These are phyloP conservation scores for Arachis monticola DNA, from an alignment of 331 rosid genomes.

Conservation along the genomic window DNA sequence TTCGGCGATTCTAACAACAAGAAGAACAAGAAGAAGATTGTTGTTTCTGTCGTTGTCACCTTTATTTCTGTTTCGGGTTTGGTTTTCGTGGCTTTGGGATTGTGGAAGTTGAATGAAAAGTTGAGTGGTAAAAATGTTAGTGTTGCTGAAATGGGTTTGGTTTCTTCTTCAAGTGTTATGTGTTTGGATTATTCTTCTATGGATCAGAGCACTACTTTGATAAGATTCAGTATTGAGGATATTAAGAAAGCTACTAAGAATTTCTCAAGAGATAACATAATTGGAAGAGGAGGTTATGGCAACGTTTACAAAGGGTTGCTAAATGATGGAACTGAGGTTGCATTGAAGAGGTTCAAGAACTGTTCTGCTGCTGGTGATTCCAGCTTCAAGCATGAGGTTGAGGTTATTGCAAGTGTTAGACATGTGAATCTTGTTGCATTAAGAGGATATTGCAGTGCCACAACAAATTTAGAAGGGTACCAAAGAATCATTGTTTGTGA, in stretches of 20 bases:
- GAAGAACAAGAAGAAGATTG: constrained; percentile 20
- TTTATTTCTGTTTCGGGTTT: constrained; percentile 44
- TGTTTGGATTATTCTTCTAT: constrained; percentile 63
- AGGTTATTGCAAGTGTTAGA: constrained; percentile 86
- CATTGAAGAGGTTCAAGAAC: constrained; percentile 90
- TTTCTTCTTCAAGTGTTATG: constrained; percentile 14
- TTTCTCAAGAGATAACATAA: constrained; percentile 62
- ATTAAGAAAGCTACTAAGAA: constrained; percentile 71
- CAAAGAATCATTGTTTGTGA: constrained; percentile 92
- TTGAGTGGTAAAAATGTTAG: constrained; percentile 29
- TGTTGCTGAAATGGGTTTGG: constrained; percentile 47
- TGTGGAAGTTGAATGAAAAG: constrained; percentile 48
- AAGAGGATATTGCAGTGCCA: constrained; percentile 83
- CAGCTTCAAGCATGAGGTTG: constrained; percentile 78
- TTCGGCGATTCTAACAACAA: not conserved
- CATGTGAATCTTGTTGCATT: constrained; percentile 87
- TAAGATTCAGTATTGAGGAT: constrained; percentile 68
- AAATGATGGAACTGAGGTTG: constrained; percentile 78
- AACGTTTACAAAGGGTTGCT: constrained; percentile 79
- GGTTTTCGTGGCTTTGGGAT: constrained; percentile 32
- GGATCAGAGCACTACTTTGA: constrained; percentile 65
- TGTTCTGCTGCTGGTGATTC: constrained; percentile 83
- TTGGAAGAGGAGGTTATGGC: constrained; percentile 93
- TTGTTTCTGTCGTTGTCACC: constrained; percentile 45
- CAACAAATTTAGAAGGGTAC: constrained; percentile 72